Percentiles rank a stretch among this genome's conserved stretches.
phyloP scores from a whole-genome alignment of 345 rosid species.

The Eucalyptus regnans region DNA sequence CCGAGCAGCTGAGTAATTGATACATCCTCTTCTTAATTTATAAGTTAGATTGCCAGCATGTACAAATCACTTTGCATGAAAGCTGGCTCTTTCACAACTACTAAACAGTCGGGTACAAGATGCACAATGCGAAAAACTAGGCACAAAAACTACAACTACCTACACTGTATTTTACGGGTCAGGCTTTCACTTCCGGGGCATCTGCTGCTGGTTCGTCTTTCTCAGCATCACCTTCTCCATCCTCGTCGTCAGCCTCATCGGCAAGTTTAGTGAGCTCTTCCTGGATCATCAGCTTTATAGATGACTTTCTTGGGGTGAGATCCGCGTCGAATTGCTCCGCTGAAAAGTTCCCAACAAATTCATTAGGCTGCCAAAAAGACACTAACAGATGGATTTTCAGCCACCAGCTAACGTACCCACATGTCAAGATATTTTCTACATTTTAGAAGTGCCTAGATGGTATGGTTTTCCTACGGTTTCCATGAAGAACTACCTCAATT shows the following conservation, averaged over 20 bases:
- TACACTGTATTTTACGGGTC: neutral
- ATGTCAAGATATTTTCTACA: neutral
- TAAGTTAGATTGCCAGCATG: slow-evolving; percentile 2
- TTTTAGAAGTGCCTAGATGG: neutral
- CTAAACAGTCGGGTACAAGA: neutral
- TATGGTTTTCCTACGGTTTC: neutral
- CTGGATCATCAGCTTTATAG: slow-evolving; percentile 73
- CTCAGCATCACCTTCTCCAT: slow-evolving; percentile 30
- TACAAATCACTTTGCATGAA: slow-evolving; percentile 3
- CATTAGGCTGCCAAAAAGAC: neutral
- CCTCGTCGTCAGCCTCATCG: slow-evolving; percentile 60
- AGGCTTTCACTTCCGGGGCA: slow-evolving; percentile 11
- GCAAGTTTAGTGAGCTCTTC: slow-evolving; percentile 89
- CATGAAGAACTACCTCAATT: neutral
- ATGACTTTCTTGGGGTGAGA: slow-evolving; percentile 51
- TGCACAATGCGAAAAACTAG: neutral
- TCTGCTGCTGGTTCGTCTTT: slow-evolving; percentile 20
- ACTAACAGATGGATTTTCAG: neutral
- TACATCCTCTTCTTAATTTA: slow-evolving; percentile 4
- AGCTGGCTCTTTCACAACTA: slow-evolving; percentile 4
- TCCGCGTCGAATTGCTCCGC: slow-evolving; percentile 27
- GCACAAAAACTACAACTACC: neutral
- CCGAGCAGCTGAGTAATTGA: neutral
- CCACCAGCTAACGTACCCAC: neutral
- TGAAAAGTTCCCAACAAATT: slow-evolving; percentile 17